Base-by-base conservation (phyloP, 1,284 basidiomycete species). In the Moesziomyces parantarcticus region DNA sequence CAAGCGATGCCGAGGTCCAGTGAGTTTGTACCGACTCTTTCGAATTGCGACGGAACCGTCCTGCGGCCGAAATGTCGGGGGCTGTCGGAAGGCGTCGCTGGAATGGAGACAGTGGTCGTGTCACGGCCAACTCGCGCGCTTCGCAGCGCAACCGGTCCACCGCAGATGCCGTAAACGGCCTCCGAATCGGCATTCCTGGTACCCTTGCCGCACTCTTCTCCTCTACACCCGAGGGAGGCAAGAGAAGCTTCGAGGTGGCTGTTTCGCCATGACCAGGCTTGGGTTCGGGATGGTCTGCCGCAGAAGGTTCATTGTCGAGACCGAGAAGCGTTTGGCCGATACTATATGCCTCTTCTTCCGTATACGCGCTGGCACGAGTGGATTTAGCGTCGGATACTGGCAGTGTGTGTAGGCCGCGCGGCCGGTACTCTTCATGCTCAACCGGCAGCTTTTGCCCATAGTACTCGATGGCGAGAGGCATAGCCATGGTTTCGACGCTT, bases 161-260 rank as follows among this genome's bases (percentile, higher is more conserved):
- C 7, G 64, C 64, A 0, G 64, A 67, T 0, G 64, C 47, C 7
- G 64, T 67, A 16, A 21, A 52, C 1, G 64, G 64, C 2, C 64
- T 53, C 20, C 50, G 58, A 7, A 50, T 41, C 3, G 40, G 16
- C 21, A n/a, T n/a, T n/a, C 11, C 16, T 6, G 18, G 36, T 5
- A 5, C 16, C 16, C 3, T 32, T 13, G 29, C 29, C 36, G 36
- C 36, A 16, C 36, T 39, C 36, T 39, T 16, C 18, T 39, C 34
- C 16, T 36, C 16, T 7, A 6, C 36, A 7, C 6, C 16, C 18
- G 36, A 13, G 16, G 14, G 14, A 20, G 21, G 2, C 23, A 22
- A 11, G 25, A 58, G n/a, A 42, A 16, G 18, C 50, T 21, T 3
- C 36, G 43, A 11, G 34, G 26, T 41, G 49, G 43, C 4, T 34